phyloP scores from a whole-genome alignment of 1,284 basidiomycete species.

The Ganoderma lingzhi region DNA sequence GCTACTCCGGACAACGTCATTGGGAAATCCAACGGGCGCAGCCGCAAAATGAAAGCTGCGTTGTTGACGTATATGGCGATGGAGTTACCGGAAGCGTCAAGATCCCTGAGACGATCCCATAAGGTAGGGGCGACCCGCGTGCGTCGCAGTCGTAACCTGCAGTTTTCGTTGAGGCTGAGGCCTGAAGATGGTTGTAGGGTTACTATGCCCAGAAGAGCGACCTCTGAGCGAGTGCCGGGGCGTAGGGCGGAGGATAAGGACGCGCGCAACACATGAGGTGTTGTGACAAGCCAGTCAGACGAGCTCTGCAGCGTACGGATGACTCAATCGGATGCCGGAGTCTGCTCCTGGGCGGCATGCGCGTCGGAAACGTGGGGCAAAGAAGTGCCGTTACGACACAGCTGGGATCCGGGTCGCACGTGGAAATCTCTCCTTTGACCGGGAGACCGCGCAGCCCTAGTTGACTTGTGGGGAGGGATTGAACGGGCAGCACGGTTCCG shows the following conservation, averaged over 20 bases:
- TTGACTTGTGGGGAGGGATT: constrained; percentile 20
- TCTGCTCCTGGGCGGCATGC: constrained; percentile 22
- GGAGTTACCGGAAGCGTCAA: constrained; percentile 22
- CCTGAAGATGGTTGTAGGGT: constrained; percentile 26
- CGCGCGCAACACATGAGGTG: constrained; percentile 30
- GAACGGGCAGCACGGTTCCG: constrained; percentile 31
- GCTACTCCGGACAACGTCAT: not conserved
- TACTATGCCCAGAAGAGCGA: constrained; percentile 21
- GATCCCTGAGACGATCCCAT: constrained; percentile 26
- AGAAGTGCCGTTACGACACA: constrained; percentile 24
- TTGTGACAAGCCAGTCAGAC: constrained; percentile 18
- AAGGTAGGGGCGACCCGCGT: constrained; percentile 19
- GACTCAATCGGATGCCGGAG: constrained; percentile 17
- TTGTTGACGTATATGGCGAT: constrained; percentile 19
- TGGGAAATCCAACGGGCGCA: constrained; percentile 2
- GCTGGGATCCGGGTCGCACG: constrained; percentile 28
- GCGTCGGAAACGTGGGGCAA: constrained; percentile 13
- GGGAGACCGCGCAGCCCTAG: constrained; percentile 8
- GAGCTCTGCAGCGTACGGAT: constrained; percentile 20
- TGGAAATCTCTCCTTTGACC: constrained; percentile 19
- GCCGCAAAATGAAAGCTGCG: not conserved
- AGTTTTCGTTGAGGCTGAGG: constrained; percentile 25
- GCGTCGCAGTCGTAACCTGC: constrained; percentile 20
- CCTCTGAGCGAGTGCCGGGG: constrained; percentile 22
- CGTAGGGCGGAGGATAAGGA: constrained; percentile 23